Base-by-base conservation (phyloP, 2,329 filamentous ascomycete species). In the Lachnellula arida region DNA sequence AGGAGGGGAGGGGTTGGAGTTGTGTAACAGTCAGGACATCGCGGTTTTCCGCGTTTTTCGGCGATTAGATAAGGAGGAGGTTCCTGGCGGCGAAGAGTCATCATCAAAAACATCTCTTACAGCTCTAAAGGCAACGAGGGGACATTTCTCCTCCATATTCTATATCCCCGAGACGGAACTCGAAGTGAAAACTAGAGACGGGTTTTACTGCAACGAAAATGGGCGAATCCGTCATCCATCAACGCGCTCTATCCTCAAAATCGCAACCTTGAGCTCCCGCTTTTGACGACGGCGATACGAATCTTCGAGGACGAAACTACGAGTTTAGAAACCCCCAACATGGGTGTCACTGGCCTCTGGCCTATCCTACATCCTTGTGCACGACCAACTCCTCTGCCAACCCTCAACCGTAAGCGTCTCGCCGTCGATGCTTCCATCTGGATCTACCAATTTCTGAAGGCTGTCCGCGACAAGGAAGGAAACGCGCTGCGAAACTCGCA, bases 361-460 rank as follows among this genome's bases (percentile, higher is more conserved):
- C 93, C 90, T 61, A 91, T 99, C 51, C 80, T 97, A 62, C 90
- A 96, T 74, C 94, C 94, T 46, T 97, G 91, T 70, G 94, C 94
- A 48, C 88, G 94, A 39, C 95, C 94, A 19, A 96, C 95, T 60
- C 97, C 96, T 73, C 87, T 99, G 66, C 92, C 95, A 66, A 96
- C 93, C 14, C 85, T 99, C 58, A 97, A 97, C 72, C 90, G 89
- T 65, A 97, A 96, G 75, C 91, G 94, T 15, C 87, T 99, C 49
- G 95, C 94, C 47, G 91, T 99, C 63, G 94, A 99, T 75, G 94
- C 95, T 56, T 97, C 92, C 12, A 99, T 99, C 71, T 99, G 94
- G 94, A 97, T 99, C 66, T 99, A 99, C 78, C 94, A 99, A 70
- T 99, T 99, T 69, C 84, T 99, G 66, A 99, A 99, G 76, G 94